Base-by-base conservation (phyloP, 257 asterid genomes). In the Petrea volubilis region DNA sequence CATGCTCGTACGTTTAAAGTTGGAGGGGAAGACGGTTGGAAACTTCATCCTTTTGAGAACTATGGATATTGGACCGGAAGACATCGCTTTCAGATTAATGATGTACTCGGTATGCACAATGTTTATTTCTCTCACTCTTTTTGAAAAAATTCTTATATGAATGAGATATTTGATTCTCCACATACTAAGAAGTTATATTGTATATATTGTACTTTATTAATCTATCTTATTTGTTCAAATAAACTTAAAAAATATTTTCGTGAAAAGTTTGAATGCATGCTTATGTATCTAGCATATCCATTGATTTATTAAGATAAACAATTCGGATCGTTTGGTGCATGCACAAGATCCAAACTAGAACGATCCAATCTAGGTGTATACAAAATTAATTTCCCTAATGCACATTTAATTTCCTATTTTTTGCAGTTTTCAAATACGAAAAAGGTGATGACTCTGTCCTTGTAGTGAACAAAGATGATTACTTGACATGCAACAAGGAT, bases 11-110 rank as follows among this genome's bases (percentile, higher is more conserved):
- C 65, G 5, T 79, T 80, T 23, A 50, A 76, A 17, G 88, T 79
- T 33, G 92, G 92, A 1, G 86, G 70, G 2, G 70, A 58, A 7
- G 80, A 75, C 29, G 90, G 90, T 12, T 87, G 88, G 88, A 67
- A 64, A 5, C 62, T 67, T 18, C 58, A 70, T 2, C 84, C 87
- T 17, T 63, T 73, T 0, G 77, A 82, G 28, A 75, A 67, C 17
- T 80, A 84, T 40, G 67, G 3, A 7, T 75, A 62, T 15, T 84
- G 87, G 90, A 74, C 87, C 0, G 41, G 67, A 46, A 55, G 70
- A 72, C 41, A 74, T 61, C 86, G 85, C 6, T 82, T 84, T 49
- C 77, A 69, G 57, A 27, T 82, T 57, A 60, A 84, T 4, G 90
- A 87, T 49, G 71, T 70, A 6, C 61, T 87, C 0, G 67, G 84